Conservation (phyloP, 805 yeast species). For the Kazachstania martiniae region DNA sequence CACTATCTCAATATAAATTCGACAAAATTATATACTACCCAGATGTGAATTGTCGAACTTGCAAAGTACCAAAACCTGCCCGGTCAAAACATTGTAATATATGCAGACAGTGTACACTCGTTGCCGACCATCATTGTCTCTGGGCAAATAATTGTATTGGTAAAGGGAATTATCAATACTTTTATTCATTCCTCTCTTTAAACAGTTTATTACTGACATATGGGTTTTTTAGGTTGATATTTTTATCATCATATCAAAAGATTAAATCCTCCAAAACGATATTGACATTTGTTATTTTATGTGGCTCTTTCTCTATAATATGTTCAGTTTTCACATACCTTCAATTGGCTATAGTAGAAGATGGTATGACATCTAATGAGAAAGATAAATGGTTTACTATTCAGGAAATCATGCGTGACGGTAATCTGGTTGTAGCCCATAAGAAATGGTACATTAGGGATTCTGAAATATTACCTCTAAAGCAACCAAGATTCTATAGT, state of each 20-base stretch:
- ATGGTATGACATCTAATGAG: slow-evolving; percentile 73
- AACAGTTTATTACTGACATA: slow-evolving; percentile 37
- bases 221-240: slow-evolving; percentile 28
- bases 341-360: slow-evolving; percentile 41
- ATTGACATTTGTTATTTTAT: slow-evolving; percentile 34
- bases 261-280: slow-evolving; percentile 10
- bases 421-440: slow-evolving; percentile 22
- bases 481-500: slow-evolving; percentile 13
- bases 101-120: slow-evolving; percentile 51
- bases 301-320: slow-evolving; percentile 35
- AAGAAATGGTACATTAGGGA: slow-evolving; percentile 13
- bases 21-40: slow-evolving; percentile 48
- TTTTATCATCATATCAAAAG: slow-evolving; percentile 3
- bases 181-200: slow-evolving; percentile 41
- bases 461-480: slow-evolving; percentile 2
- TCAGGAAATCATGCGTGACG: slow-evolving; percentile 38
- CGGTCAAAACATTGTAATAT: slow-evolving; percentile 65
- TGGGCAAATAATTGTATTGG: slow-evolving; percentile 75
- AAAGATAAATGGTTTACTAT: slow-evolving; percentile 60
- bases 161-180: slow-evolving; percentile 49
- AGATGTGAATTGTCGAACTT: slow-evolving; percentile 41
- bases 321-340: slow-evolving; percentile 33
- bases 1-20: slow-evolving; percentile 21
- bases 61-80: slow-evolving; percentile 55
- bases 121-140: slow-evolving; percentile 67